Evolutionary conservation across 2,329 filamentous ascomycete species (phyloP), one percentile per base, ranked within the genome.

Genomic region (Pestalotiopsis sp.): DNA sequence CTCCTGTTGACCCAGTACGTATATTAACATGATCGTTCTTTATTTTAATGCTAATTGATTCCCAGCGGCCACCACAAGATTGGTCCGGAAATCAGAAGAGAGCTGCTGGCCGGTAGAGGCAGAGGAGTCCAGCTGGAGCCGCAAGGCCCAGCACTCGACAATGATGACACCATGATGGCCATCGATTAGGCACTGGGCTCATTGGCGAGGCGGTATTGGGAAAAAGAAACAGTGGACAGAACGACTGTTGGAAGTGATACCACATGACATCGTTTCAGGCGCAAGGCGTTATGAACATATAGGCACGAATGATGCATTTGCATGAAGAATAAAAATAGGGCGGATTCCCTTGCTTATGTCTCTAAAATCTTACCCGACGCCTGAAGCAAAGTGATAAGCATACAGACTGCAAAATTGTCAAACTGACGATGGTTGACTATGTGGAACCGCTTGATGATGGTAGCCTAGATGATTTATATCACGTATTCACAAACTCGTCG

Each of bases 91-190:
- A 93, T 98, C 30, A 85, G 96, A 73, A 89, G 94, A 74, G 95
- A 99, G 78, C 78, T 99, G 75, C 81, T 98, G 61, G 94, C 94
- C 30, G 96, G 96, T 1, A 87, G 96, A 79, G 95, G 94, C 2
- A 87, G 96, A 70, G 95, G 95, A 48, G 89, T 95, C 5, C 83
- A 89, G 26, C 77, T 90, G 24, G 91, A 93, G 78, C 87, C 80
- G 71, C 83, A 81, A 75, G 86, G 75, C 72, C 82, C 80, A 71
- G 82, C 77, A 26, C 81, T 87, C 73, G 89, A 94, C 73, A 94
- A 92, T 10, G 93, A 98, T 78, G 95, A 98, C 82, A 97, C 94
- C 17, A 98, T 98, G 94, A 84, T 94, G 64, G 44, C 39, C 75
- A 86, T 94, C 74, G 90, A 88, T 63, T 70, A 52, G 17, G 3